Evolutionary conservation across 805 yeast species (phyloP).

Genomic region (Tetrapisispora iriomotensis): DNA sequence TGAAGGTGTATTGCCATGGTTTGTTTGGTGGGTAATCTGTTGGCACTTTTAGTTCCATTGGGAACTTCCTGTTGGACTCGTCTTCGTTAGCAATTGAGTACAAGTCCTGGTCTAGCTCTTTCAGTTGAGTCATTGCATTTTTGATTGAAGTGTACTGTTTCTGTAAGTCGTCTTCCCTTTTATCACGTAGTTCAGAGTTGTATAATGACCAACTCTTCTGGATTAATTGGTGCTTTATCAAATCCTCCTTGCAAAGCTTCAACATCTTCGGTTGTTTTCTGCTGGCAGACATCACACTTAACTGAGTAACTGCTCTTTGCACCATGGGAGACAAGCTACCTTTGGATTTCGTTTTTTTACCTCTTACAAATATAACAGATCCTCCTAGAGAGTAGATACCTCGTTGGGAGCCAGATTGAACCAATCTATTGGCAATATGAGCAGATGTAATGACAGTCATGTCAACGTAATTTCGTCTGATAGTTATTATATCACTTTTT

Average conservation of each 20-base stretch:
- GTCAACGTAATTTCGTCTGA: too few species aligned
- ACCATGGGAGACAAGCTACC: slow-evolving; percentile 36
- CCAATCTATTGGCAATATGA: too few species aligned
- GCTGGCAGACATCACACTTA: slow-evolving; percentile 77
- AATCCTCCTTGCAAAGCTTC: slow-evolving; percentile 62
- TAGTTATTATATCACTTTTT: too few species aligned
- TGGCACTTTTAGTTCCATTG: slow-evolving; percentile 78
- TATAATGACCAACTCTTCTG: slow-evolving; percentile 70
- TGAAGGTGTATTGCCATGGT: slow-evolving; percentile 3
- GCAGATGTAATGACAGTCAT: too few species aligned
- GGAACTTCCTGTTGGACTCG: slow-evolving; percentile 55
- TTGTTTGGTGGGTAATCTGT: slow-evolving; percentile 77
- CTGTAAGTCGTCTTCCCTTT: slow-evolving; percentile 35
- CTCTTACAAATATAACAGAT: slow-evolving; percentile 30
- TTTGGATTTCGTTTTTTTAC: slow-evolving; percentile 39
- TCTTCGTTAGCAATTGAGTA: slow-evolving; percentile 51
- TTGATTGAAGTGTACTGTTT: slow-evolving; percentile 57
- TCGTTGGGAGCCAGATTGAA: too few species aligned
- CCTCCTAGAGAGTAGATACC: neutral
- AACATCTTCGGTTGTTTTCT: slow-evolving; percentile 81
- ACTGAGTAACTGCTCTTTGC: slow-evolving; percentile 40
- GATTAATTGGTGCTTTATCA: slow-evolving; percentile 73
- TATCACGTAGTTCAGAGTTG: slow-evolving; percentile 42
- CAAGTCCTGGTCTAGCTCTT: slow-evolving; percentile 41
- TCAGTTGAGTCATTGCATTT: slow-evolving; percentile 65